A percentile compares a stretch with the other conserved stretches of the same genome.
These are phyloP conservation scores for Euphorbia celastroides DNA, from an alignment of 441 rosid species.

Conservation along the genomic window DNA sequence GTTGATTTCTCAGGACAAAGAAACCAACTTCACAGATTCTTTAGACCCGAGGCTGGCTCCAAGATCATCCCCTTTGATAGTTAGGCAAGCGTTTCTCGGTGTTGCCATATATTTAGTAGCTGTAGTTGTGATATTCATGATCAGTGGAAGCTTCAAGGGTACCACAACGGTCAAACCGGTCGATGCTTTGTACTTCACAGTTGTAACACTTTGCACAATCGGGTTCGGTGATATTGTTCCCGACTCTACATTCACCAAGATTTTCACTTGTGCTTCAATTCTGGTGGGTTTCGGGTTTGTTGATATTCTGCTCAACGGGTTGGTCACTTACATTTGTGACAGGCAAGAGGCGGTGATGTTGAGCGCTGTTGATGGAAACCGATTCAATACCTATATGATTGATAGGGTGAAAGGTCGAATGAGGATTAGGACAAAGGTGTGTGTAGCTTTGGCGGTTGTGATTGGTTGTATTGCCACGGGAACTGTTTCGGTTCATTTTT, in stretches of 20 bases:
- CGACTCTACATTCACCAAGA: conserved; percentile 46
- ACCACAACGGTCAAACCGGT: conserved; percentile 34
- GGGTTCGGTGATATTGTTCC: conserved; percentile 72
- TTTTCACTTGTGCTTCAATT: conserved; percentile 49
- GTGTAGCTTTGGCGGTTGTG: conserved; percentile 45
- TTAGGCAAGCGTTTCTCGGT: conserved; percentile 48
- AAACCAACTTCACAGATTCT: conserved; percentile 17
- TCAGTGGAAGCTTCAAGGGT: conserved; percentile 39
- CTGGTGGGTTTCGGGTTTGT: conserved; percentile 60
- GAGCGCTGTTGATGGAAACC: conserved; percentile 46
- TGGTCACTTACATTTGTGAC: conserved; percentile 60
- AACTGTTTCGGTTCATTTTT: conserved; percentile 33
- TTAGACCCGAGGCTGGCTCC: conserved; percentile 21
- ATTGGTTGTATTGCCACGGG: conserved; percentile 46
- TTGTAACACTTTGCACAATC: conserved; percentile 66
- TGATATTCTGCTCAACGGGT: conserved; percentile 50
- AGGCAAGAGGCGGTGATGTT: conserved; percentile 54
- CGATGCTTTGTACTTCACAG: conserved; percentile 58
- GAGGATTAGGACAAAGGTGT: conserved; percentile 58
- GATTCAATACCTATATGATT: conserved; percentile 43
- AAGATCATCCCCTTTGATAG: conserved; percentile 38
- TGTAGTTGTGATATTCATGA: conserved; percentile 31
- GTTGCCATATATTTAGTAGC: conserved; percentile 33
- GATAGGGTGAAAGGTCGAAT: conserved; percentile 61
- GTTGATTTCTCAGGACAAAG: conserved; percentile 32